Evolutionary conservation across 208 protist genomes (phyloP).

Genomic region (Acanthamoeba castellanii): DNA sequence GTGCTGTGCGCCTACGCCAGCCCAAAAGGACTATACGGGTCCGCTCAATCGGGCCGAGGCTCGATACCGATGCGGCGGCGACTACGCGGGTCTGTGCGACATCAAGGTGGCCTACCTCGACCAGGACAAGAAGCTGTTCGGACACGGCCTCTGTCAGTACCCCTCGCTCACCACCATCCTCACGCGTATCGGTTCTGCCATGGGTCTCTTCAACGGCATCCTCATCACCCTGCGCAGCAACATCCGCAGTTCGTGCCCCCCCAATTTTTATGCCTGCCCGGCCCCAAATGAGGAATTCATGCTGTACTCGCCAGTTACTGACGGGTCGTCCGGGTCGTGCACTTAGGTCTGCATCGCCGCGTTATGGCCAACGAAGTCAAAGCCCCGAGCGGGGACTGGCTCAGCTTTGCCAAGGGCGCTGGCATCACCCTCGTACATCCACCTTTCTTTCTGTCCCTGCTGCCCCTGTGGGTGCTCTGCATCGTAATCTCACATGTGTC

Average conservation of each 20-base stretch:
- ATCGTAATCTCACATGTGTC: neutral
- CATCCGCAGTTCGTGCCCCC: neutral
- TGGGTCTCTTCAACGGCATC: constrained; percentile 52
- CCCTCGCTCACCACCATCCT: constrained; percentile 24
- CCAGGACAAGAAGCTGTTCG: constrained; percentile 17
- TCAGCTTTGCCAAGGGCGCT: constrained; percentile 35
- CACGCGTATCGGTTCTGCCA: constrained; percentile 28
- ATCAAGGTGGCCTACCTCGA: constrained; percentile 48
- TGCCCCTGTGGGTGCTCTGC: neutral
- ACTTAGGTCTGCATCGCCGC: neutral
- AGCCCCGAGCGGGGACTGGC: constrained; percentile 5
- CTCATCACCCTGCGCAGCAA: constrained; percentile 56
- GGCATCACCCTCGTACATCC: neutral
- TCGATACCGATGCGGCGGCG: neutral
- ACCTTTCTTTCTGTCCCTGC: neutral
- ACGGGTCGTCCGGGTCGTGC: neutral
- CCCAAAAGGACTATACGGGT: constrained; percentile 36
- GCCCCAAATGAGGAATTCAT: neutral
- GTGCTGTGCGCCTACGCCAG: neutral
- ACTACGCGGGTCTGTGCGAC: constrained; percentile 50
- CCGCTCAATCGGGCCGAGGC: constrained; percentile 19
- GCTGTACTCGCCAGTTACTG: too few relatives aligned
- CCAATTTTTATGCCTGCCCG: neutral
- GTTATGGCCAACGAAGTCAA: constrained; percentile 30
- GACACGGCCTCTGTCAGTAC: constrained; percentile 35